These are phyloP conservation scores for Lipomyces oligophaga DNA, from an alignment of 805 yeast genomes.

Conservation along the genomic window DNA sequence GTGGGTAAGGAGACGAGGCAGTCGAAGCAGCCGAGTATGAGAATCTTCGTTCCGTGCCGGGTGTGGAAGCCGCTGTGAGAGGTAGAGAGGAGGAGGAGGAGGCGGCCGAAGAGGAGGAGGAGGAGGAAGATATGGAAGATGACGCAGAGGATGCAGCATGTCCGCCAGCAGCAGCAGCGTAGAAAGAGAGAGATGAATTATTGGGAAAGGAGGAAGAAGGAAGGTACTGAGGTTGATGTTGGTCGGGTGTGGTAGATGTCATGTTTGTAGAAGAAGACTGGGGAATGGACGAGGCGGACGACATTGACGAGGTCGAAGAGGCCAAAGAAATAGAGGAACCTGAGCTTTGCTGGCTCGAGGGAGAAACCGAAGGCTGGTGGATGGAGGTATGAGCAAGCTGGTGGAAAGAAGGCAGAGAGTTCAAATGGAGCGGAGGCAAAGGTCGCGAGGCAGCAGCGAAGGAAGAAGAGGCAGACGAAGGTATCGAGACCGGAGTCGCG, in stretches of 20 bases:
- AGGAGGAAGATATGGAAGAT: too few species aligned
- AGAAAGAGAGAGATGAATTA: conserved; percentile 13
- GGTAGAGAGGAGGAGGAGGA: conserved; percentile 5
- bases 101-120: conserved; percentile 2
- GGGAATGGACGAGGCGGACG: conserved; percentile 10
- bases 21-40: conserved; percentile 9
- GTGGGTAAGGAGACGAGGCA: conserved; percentile 23
- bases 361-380: conserved; percentile 5
- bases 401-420: conserved; percentile 23
- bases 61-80: too few species aligned
- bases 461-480: too few species aligned
- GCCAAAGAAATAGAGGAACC: conserved; percentile 8
- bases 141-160: conserved; percentile 6
- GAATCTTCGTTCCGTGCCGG: conserved; percentile 6
- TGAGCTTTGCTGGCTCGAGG: conserved; percentile 1
- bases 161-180: conserved; percentile 24
- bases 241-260: conserved; percentile 3
- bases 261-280: conserved; percentile 9
- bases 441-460: too few species aligned
- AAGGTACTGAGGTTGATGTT: conserved; percentile 1
- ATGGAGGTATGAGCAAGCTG: conserved; percentile 9
- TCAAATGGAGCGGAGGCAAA: too few species aligned
- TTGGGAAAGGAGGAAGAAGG: conserved; percentile 18
- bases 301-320: conserved; percentile 4
- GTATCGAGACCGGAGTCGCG: too few species aligned